Evolutionary conservation across 2,329 filamentous ascomycete species (phyloP), one percentile per base, ranked within the genome.

Genomic region (Helminthosporium solani): DNA sequence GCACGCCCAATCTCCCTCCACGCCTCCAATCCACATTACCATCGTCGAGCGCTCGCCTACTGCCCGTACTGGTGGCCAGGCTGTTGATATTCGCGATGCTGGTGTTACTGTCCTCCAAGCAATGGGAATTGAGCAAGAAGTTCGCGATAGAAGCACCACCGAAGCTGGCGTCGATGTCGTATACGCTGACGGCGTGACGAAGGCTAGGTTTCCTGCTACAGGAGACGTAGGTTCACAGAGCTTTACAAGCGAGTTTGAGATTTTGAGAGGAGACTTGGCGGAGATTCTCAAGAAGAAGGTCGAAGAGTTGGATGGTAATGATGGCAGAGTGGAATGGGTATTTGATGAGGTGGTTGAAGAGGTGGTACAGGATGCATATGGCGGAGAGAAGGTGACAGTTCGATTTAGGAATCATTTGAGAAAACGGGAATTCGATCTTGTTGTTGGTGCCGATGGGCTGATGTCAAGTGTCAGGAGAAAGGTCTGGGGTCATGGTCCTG

Each of bases 161-260:
- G 78, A 84, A 65, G 44, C 64, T 34, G 82, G 81, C 4, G 18
- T 79, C 1, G 56, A 70, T 23, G 60, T 75, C 30, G 64, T 78
- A 2, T 60, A 66, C 34, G 18, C 42, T 0, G 53, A 57, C 12
- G 47, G 60, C 0, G 58, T 61, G 16, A 57, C 52, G 0, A 61
- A 55, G 41, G 65, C 64, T 0, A 55, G 49, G 12, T 60, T 71
- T 14, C 48, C 49, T 16, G 70, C 82, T 20, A 46, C 49, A 0
- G 46, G 61, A 0, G 74, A 75, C 44, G 61, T 56, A 0, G 41
- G 54, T 2, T 60, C 63, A 33, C 79, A 74, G n/a, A 64, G 60
- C 4, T 68, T 78, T 34, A 79, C 77, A 0, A 76, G 74, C 47
- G 81, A 85, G 45, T 82, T 73, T 48, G 82, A 85, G 66, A 78